phyloP scores from a whole-genome alignment of 2,329 filamentous ascomycete genomes.

The Myriosclerotinia scirpicola region DNA sequence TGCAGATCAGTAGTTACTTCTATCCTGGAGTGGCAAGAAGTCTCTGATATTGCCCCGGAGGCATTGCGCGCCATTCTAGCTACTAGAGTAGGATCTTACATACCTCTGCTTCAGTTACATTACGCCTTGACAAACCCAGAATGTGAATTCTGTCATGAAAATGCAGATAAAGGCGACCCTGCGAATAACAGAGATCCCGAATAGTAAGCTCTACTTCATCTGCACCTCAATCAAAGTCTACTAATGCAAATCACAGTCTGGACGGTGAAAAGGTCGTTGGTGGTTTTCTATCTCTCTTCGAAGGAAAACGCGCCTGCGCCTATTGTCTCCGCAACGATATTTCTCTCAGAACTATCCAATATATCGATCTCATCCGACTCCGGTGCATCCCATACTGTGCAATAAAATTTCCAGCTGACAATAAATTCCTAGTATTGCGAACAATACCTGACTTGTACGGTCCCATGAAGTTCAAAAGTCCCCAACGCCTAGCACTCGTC shows the following conservation, averaged over 20 bases:
- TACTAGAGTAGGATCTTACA: not conserved
- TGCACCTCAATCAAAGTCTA: not conserved
- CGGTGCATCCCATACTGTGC: not conserved
- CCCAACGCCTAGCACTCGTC: not conserved
- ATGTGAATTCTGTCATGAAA: not conserved
- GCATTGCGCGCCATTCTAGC: constrained; percentile 2
- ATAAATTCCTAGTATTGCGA: not conserved
- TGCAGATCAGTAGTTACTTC: not conserved
- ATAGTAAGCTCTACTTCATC: not conserved
- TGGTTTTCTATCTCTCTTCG: constrained; percentile 27
- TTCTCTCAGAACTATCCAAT: constrained; percentile 1
- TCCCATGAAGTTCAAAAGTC: not conserved
- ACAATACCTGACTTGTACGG: not conserved
- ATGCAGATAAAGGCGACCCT: not conserved
- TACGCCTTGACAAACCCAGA: constrained; percentile 5
- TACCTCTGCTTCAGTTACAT: not conserved
- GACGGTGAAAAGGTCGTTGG: not conserved
- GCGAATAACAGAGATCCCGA: not conserved
- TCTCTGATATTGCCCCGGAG: constrained; percentile 1
- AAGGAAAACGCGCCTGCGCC: constrained; percentile 26
- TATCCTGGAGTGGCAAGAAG: not conserved
- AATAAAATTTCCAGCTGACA: not conserved
- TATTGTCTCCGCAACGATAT: constrained; percentile 28
- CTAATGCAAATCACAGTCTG: not conserved
- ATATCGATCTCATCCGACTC: not conserved